Conservation (phyloP, 2,329 filamentous ascomycete genomes). For the Claviceps monticola region DNA sequence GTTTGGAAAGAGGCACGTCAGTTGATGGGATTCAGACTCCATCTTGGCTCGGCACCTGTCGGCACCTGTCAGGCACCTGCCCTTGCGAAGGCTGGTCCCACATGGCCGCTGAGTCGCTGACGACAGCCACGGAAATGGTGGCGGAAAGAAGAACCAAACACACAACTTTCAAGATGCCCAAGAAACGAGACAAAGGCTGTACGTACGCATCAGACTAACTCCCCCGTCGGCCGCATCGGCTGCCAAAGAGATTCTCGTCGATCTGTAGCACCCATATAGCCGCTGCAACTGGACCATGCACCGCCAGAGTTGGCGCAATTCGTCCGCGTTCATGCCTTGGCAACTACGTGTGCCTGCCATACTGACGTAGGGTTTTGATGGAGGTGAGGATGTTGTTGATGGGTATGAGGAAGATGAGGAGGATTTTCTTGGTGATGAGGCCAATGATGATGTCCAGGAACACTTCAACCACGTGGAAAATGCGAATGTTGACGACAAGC, state of each 20-base stretch:
- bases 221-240: slow-evolving; percentile 26
- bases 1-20: background rate
- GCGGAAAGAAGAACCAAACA: no score
- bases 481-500: background rate
- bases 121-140: no score
- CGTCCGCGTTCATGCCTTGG: slow-evolving; percentile 20
- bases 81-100: no score
- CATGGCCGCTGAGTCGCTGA: no score
- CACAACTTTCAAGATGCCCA: no score
- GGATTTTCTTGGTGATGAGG: background rate
- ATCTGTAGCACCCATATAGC: slow-evolving; percentile 34
- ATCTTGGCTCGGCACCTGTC: no score
- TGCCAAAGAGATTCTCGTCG: slow-evolving; percentile 33
- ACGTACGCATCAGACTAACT: slow-evolving; percentile 31
- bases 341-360: slow-evolving; percentile 15
- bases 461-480: slow-evolving; percentile 3
- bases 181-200: background rate
- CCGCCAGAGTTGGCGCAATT: slow-evolving; percentile 29
- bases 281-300: slow-evolving; percentile 35
- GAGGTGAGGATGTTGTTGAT: background rate
- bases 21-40: no score
- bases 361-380: background rate
- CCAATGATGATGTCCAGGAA: background rate
- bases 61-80: no score
- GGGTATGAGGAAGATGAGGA: slow-evolving; percentile 2